Base-by-base conservation (phyloP, 257 asterid species). In the Solanum corneliomulleri region DNA sequence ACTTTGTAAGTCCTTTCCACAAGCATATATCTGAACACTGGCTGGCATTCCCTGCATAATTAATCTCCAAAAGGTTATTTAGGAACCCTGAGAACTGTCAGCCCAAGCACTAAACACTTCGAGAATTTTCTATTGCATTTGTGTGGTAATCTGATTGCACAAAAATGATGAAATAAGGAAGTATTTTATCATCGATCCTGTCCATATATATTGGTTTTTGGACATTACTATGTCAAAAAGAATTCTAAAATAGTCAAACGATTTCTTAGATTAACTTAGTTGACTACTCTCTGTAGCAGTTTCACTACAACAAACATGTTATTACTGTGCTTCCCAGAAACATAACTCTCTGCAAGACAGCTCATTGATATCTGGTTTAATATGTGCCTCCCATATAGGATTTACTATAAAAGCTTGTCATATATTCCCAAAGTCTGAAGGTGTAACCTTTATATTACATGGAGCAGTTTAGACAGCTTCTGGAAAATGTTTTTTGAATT, bases 11-110 rank as follows among this genome's bases (percentile, higher is more conserved):
- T 95, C 97, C 94, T 95, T 94, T 68, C 88, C 94, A 90, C 95
- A 91, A 70, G 95, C 45, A 91, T 88, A 95, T 91, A 97, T 92
- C 90, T 97, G 99, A 90, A 97, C 96, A 89, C 90, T 96, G 82
- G 95, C 99, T 87, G 99, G 99, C 99, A 96, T 97, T 85, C 99
- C 99, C 99, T 97, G 86, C 89, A 89, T 64, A 90, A 49, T 80
- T 80, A 49, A 49, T 80, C 49, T 47, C 69, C 85, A 2, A 29
- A 47, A 78, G 42, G 85, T 80, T 47, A 80, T 18, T 27, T 15
- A 35, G 85, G 68, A 27, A 80, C 68, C 68, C 20, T 16, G 12
- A 47, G 85, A 47, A 80, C 44, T 80, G 69, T 41, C 2, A 49
- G 29, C 85, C 44, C 42, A 29, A 80, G 44, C 27, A 16, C 85